Conservation (phyloP, 306 rosid species). For the Lithocarpus polystachyus region DNA sequence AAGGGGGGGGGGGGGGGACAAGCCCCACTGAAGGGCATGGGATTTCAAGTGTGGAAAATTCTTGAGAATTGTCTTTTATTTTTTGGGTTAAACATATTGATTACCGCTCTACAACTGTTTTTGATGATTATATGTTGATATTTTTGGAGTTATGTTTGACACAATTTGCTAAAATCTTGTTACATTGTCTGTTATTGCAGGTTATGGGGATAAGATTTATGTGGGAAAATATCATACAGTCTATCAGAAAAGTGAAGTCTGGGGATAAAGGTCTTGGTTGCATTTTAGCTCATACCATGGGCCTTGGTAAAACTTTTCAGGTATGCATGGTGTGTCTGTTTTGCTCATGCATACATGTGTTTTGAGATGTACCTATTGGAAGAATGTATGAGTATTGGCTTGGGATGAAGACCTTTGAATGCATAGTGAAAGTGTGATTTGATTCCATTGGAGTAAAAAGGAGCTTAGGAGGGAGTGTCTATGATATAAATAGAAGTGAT, state of each 20-base stretch:
- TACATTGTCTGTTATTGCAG: conserved; percentile 43
- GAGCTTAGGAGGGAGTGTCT: background rate
- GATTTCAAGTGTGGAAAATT: background rate
- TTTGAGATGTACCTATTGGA: background rate
- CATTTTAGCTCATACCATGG: conserved; percentile 98
- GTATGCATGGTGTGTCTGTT: conserved; percentile 33
- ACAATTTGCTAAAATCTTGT: background rate
- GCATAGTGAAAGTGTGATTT: background rate
- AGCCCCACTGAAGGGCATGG: too few species aligned
- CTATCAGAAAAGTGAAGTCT: conserved; percentile 78
- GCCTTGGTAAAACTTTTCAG: conserved; percentile 99
- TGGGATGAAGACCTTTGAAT: background rate
- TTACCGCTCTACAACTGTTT: conserved; percentile 4
- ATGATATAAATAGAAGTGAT: background rate
- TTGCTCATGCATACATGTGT: background rate
- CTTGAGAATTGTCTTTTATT: background rate
- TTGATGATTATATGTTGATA: background rate
- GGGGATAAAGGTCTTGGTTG: conserved; percentile 99
- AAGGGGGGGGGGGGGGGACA: background rate
- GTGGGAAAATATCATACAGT: conserved; percentile 98
- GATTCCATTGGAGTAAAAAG: background rate
- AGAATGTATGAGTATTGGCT: background rate
- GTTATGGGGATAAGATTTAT: conserved; percentile 83
- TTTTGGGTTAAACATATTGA: background rate
- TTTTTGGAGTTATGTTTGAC: background rate